Evolutionary conservation across 495 filamentous ascomycete species (phyloP).

Genomic region (Penicillium coprophilum): DNA sequence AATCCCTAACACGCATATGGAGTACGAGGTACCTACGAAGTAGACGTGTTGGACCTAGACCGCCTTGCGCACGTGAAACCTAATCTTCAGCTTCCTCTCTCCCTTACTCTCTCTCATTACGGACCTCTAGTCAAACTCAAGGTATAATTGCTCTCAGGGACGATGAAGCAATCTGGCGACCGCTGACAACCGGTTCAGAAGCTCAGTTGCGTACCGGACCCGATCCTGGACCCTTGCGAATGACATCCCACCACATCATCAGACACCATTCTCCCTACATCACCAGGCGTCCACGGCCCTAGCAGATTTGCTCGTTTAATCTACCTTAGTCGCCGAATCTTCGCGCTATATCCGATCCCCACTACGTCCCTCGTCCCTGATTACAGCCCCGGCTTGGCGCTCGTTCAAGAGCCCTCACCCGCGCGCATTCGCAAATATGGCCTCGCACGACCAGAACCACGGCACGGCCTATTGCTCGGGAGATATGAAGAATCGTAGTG

Average conservation of each 20-base stretch:
- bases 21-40: too few relatives aligned
- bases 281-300: constrained; percentile 9
- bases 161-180: constrained; percentile 8
- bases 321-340: neutral
- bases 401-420: constrained; percentile 19
- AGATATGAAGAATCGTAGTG: constrained; percentile 37
- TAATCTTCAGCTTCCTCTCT: constrained; percentile 12
- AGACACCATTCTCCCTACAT: constrained; percentile 7
- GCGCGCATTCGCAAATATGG: constrained; percentile 30
- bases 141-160: constrained; percentile 4
- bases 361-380: neutral
- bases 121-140: neutral
- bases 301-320: constrained; percentile 1
- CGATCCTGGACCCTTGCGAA: constrained; percentile 18
- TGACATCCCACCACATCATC: constrained; percentile 17
- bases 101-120: constrained; percentile 2
- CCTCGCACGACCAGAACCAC: constrained; percentile 37
- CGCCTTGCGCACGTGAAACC: constrained; percentile 36
- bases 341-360: neutral
- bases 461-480: constrained; percentile 31
- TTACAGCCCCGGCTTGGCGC: constrained; percentile 18
- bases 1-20: too few relatives aligned
- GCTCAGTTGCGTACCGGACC: constrained; percentile 3
- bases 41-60: constrained; percentile 19
- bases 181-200: constrained; percentile 13